Evolutionary conservation across 306 rosid genomes (phyloP), one percentile per base, ranked within the genome.

Genomic region (Prunus padus): DNA sequence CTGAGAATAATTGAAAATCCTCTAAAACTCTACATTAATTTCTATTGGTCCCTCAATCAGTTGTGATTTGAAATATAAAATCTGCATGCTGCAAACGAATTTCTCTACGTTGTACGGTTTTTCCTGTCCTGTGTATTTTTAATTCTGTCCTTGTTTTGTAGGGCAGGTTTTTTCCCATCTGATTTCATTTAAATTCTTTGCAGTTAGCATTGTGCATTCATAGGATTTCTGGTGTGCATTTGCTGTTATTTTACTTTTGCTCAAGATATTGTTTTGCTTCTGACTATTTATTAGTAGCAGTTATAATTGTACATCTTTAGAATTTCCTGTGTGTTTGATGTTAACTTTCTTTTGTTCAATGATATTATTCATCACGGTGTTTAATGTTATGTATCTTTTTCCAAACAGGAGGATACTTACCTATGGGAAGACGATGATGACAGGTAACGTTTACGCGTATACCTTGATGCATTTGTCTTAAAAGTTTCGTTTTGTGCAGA

Each of bases 391-490:
- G 71, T 46, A 56, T 80, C 71, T 61, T 81, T 72, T 79, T 66
- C 45, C 31, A 7, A 25, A 80, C 94, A 94, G 97, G 96, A 95
- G 84, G 98, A 95, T 80, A 92, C 98, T 65, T 92, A 95, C 73
- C 77, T 95, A 56, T 92, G 98, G 98, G 97, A 95, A 86, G 98
- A 95, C 76, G 97, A 95, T 57, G 97, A 95, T 81, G 97, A 92
- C 49, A 91, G 98, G 98, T 89, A 89, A 69, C 69, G 22, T 72
- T 45, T 30, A 2, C 28, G 69, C 51, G 25, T 84, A 47, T 70
- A 66, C 31, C 71, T 2, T 49, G 71, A 45, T 79, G 76, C 22
- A 64, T 52, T 69, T 60, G 46, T 51, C 40, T 51, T 33, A 20
- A 44, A 64, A 9, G 20, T 63, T 71, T 77, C 51, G 8, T 6